Conservation (phyloP, 495 filamentous ascomycete genomes). For the Astrothelium subdiscretum region DNA sequence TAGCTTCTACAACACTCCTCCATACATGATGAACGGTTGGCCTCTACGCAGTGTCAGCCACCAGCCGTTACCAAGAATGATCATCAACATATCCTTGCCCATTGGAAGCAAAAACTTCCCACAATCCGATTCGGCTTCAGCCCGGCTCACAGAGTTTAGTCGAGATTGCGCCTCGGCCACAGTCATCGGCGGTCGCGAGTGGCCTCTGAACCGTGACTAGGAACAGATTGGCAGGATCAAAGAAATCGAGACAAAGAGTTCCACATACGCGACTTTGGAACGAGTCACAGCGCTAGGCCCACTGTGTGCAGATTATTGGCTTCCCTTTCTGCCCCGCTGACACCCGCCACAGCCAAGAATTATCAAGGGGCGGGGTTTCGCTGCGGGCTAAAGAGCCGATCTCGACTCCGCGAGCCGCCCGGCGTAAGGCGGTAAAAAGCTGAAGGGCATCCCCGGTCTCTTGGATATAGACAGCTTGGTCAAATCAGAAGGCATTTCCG, state of each 20-base stretch:
- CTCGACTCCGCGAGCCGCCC: constrained; percentile 1
- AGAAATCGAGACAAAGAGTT: constrained; percentile 1
- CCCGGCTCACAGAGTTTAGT: too few species aligned
- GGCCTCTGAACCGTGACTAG: neutral
- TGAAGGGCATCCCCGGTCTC: neutral
- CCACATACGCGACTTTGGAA: neutral
- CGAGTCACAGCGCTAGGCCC: neutral
- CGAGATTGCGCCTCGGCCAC: neutral
- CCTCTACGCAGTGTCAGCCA: too few species aligned
- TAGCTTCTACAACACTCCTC: neutral
- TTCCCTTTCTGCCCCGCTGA: constrained; percentile 1
- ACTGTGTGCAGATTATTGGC: neutral
- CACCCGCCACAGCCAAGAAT: constrained; percentile 1
- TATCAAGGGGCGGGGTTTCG: neutral
- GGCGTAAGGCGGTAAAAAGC: constrained; percentile 1
- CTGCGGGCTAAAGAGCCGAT: constrained; percentile 1
- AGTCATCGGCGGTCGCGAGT: neutral
- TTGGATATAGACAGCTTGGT: neutral
- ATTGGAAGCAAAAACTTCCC: too few species aligned
- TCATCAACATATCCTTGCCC: neutral
- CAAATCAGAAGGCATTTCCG: neutral
- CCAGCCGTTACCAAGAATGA: neutral
- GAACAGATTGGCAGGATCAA: neutral
- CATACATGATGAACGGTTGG: neutral
- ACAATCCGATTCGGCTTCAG: neutral